phyloP scores from a whole-genome alignment of 768 basidiomycete species.

The Trametes maxima region DNA sequence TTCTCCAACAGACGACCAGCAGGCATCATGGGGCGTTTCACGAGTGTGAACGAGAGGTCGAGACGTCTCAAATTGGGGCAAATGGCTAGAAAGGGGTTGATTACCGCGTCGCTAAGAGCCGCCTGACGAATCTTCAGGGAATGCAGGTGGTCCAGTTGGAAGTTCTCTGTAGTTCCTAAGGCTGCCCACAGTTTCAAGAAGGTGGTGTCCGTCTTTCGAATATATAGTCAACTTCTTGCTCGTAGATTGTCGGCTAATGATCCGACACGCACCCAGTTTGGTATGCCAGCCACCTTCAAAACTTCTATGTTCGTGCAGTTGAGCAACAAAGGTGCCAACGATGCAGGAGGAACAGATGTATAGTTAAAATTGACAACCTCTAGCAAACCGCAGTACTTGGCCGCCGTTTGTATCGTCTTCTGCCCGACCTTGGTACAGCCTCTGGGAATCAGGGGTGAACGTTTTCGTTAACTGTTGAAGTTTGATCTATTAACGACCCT shows the following conservation, averaged over 20 bases:
- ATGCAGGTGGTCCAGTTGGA: constrained; percentile 44
- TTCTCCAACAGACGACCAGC: constrained; percentile 49
- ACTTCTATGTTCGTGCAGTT: constrained; percentile 48
- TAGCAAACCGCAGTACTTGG: constrained; percentile 46
- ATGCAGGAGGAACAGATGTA: constrained; percentile 54
- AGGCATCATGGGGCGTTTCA: constrained; percentile 41
- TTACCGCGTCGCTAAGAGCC: constrained; percentile 49
- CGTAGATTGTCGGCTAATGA: not conserved
- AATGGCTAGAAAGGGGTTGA: constrained; percentile 43
- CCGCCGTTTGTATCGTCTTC: constrained; percentile 48
- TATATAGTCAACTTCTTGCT: not conserved
- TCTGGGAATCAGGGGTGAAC: constrained; percentile 38
- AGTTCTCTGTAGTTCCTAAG: constrained; percentile 22
- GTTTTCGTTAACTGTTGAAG: not conserved
- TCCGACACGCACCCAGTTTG: constrained; percentile 53
- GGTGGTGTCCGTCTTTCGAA: constrained; percentile 55
- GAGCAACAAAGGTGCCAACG: constrained; percentile 48
- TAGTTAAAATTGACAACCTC: constrained; percentile 59
- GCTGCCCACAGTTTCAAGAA: constrained; percentile 47
- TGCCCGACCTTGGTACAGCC: constrained; percentile 61
- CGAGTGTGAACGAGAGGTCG: constrained; percentile 65
- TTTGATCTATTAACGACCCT: not conserved
- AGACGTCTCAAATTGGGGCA: constrained; percentile 57
- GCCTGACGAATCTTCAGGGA: constrained; percentile 63
- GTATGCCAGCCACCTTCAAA: constrained; percentile 63